These are phyloP conservation scores for Komagataella populi DNA, from an alignment of 805 yeast species.

Conservation along the genomic window DNA sequence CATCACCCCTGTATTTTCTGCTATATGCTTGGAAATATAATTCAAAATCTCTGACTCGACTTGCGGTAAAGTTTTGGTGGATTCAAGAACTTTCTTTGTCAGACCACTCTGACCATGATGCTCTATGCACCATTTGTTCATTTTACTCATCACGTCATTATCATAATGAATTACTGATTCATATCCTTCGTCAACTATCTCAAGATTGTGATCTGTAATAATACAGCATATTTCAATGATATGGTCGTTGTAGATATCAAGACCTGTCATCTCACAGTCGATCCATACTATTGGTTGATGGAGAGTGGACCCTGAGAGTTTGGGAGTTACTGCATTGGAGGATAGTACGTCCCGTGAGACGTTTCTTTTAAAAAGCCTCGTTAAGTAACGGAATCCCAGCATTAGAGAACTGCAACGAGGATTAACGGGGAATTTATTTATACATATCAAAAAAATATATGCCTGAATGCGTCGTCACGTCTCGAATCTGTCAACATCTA, in stretches of 20 bases:
- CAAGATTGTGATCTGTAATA: slow-evolving; percentile 72
- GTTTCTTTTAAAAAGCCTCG: background rate
- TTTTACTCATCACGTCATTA: slow-evolving; percentile 42
- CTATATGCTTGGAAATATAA: slow-evolving; percentile 45
- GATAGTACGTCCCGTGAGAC: background rate
- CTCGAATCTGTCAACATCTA: too few species aligned
- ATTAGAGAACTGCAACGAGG: background rate
- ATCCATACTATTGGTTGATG: slow-evolving; percentile 64
- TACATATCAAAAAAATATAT: too few species aligned
- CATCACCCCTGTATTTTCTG: slow-evolving; percentile 47
- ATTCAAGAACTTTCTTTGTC: slow-evolving; percentile 49
- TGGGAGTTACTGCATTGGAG: background rate
- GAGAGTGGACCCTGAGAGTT: background rate
- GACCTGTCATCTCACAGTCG: slow-evolving; percentile 98
- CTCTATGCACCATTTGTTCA: slow-evolving; percentile 81
- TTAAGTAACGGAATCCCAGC: background rate
- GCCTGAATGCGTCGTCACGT: too few species aligned
- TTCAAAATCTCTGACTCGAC: slow-evolving; percentile 56
- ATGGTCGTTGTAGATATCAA: slow-evolving; percentile 64
- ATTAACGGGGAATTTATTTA: background rate
- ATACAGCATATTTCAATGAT: slow-evolving; percentile 89
- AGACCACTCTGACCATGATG: slow-evolving; percentile 77
- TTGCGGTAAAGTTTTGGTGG: slow-evolving; percentile 34
- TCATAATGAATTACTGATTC: slow-evolving; percentile 73
- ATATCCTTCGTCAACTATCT: slow-evolving; percentile 59